Base-by-base conservation (phyloP, 371 early-diverging fungal genomes). In the Circinella umbellata region DNA sequence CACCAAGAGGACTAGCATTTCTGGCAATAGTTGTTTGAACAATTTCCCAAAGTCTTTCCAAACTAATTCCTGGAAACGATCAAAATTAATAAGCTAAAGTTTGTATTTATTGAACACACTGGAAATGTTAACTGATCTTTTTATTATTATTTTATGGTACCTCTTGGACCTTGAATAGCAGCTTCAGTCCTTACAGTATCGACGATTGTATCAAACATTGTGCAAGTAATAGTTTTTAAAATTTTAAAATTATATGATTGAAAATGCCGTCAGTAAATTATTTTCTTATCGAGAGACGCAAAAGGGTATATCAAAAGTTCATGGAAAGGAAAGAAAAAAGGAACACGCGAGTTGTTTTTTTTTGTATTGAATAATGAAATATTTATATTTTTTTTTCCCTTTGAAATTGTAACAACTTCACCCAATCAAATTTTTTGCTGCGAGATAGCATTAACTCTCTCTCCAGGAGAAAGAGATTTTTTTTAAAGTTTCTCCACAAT, bases 151-250 rank as follows among this genome's bases (percentile, higher is more conserved):
- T 51, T 13, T 51, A 51, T 51, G 17, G 53, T 36, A 63, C 67
- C 72, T 66, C 49, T 51, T 34, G 57, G 55, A 4, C 72, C 72
- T 10, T 67, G 67, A 37, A 71, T 63, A 14, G 72, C 72, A 46
- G 67, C 48, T 38, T 71, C 72, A 15, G 47, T 66, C 9, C 46
- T n/a, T 15, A 67, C 15, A 34, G 49, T 63, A 39, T 46, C 53
- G 9, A 67, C 55, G 10, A 67, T 64, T 7, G 47, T 61, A 46
- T 71, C 68, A 35, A 71, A 61, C 72, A 71, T 71, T 14, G 27
- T 27, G 20, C 35, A n/a, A 6, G 11, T 57, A 17, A 8, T 15
- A 17, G 20, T 54, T 8, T 10, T 54, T n/a, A 3, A 18, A 54
- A 54, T 54, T 27, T 27, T 2, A 27, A 27, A 27, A 27, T 27